A percentile compares a stretch with the other conserved stretches of the same genome.
Conservation (phyloP, 2,329 filamentous ascomycete genomes). For the Diaporthe eres region DNA sequence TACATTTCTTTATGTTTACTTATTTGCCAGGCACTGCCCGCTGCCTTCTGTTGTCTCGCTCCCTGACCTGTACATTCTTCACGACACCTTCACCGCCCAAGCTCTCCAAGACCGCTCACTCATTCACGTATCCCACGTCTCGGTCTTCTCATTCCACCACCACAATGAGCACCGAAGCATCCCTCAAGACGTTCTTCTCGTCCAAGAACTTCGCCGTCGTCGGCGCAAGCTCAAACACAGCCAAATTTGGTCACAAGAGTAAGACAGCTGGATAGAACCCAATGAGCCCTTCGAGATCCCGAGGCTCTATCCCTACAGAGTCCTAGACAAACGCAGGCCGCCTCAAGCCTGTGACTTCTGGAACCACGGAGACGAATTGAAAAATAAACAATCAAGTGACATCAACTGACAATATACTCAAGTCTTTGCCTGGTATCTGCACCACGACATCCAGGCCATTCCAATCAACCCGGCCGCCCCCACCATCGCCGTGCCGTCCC, state of each 20-base stretch:
- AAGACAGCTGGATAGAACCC: slow-evolving; percentile 43
- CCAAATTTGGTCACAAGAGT: slow-evolving; percentile 93
- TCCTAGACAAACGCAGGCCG: too few species aligned
- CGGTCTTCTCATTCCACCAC: neutral
- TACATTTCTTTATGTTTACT: slow-evolving; percentile 26
- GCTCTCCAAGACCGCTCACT: slow-evolving; percentile 6
- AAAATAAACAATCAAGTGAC: neutral
- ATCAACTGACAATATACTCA: slow-evolving; percentile 10
- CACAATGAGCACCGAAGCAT: slow-evolving; percentile 75
- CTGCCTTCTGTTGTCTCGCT: neutral
- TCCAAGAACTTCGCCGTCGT: slow-evolving; percentile 88
- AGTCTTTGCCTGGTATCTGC: slow-evolving; percentile 94
- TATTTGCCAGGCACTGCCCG: neutral
- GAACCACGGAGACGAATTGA: too few species aligned
- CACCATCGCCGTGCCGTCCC: slow-evolving; percentile 70
- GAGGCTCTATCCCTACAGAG: neutral
- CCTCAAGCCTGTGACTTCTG: neutral
- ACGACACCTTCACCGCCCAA: slow-evolving; percentile 52
- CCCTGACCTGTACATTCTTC: neutral
- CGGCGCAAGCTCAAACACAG: slow-evolving; percentile 86
- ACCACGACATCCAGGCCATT: slow-evolving; percentile 80
- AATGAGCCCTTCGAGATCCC: neutral
- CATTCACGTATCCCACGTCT: neutral
- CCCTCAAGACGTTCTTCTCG: slow-evolving; percentile 84
- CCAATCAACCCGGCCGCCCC: slow-evolving; percentile 84